A percentile compares a stretch with the other conserved stretches of the same genome.
These are phyloP conservation scores for Pseudogymnoascus destructans DNA, from an alignment of 2,329 filamentous ascomycete species.

Conservation along the genomic window DNA sequence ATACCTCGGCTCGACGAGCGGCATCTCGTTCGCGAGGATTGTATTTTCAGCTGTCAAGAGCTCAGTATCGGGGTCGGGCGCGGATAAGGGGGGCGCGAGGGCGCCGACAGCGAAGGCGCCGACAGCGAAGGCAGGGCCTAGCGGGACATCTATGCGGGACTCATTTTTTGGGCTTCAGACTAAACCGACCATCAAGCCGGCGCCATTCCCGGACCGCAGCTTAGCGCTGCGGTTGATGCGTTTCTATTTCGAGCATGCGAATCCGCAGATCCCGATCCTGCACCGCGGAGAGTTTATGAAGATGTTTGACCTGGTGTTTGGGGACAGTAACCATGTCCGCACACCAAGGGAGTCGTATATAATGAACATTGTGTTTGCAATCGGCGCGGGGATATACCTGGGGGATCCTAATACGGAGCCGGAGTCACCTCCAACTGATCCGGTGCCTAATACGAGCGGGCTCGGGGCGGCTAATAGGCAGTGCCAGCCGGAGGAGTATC, in stretches of 20 bases:
- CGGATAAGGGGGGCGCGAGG: constrained; percentile 47
- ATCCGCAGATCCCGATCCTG: constrained; percentile 87
- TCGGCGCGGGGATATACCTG: constrained; percentile 85
- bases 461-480: constrained; percentile 35
- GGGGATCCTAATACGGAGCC: constrained; percentile 42
- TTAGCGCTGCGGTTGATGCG: constrained; percentile 60
- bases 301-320: constrained; percentile 73
- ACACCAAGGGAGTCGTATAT: constrained; percentile 79
- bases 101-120: constrained; percentile 24
- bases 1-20: constrained; percentile 73
- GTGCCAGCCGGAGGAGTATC: constrained; percentile 84
- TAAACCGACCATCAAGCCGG: constrained; percentile 73
- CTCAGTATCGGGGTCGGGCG: constrained; percentile 49
- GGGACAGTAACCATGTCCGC: constrained; percentile 45
- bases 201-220: constrained; percentile 67
- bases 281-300: constrained; percentile 83
- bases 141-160: constrained; percentile 75
- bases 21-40: constrained; percentile 86
- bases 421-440: constrained; percentile 12
- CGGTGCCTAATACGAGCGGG: constrained; percentile 19
- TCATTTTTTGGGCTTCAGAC: constrained; percentile 96
- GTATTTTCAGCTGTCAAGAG: constrained; percentile 87
- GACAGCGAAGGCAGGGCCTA: constrained; percentile 26
- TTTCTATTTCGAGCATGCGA: constrained; percentile 91
- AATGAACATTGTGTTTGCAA: constrained; percentile 94